Conservation (phyloP, 768 basidiomycete genomes). For the Agrocybe pediades region DNA sequence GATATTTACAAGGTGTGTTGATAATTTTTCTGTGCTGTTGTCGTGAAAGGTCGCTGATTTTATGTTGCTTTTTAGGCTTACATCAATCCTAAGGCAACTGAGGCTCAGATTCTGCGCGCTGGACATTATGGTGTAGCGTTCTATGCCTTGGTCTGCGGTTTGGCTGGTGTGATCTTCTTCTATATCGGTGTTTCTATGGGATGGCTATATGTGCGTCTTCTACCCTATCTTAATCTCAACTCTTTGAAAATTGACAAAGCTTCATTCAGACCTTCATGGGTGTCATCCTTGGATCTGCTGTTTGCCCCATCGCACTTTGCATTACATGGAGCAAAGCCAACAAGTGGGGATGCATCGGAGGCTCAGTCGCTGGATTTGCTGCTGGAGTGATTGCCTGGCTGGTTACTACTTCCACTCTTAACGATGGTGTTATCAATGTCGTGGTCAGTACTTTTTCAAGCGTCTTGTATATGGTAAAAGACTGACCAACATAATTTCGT, state of each 20-base stretch:
- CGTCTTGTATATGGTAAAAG: too few relatives aligned
- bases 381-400: conserved; percentile 84
- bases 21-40: background rate
- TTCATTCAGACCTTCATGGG: conserved; percentile 78
- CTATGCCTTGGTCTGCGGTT: conserved; percentile 77
- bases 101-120: conserved; percentile 66
- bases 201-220: conserved; percentile 80
- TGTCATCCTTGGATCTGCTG: conserved; percentile 80
- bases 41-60: background rate
- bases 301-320: conserved; percentile 84
- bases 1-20: conserved; percentile 74
- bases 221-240: background rate
- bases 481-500: background rate
- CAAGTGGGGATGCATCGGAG: conserved; percentile 81
- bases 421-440: conserved; percentile 72
- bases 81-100: conserved; percentile 81
- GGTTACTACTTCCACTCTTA: conserved; percentile 72
- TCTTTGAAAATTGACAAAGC: background rate
- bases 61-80: conserved; percentile 39
- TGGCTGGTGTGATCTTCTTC: conserved; percentile 85
- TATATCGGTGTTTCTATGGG: conserved; percentile 93
- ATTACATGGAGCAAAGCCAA: conserved; percentile 88
- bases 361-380: conserved; percentile 67
- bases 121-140: conserved; percentile 68
- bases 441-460: conserved; percentile 25